Evolutionary conservation across 164 flowering plant genomes (phyloP), one percentile per base, ranked within the genome.

Genomic region (Vitis rupestris): DNA sequence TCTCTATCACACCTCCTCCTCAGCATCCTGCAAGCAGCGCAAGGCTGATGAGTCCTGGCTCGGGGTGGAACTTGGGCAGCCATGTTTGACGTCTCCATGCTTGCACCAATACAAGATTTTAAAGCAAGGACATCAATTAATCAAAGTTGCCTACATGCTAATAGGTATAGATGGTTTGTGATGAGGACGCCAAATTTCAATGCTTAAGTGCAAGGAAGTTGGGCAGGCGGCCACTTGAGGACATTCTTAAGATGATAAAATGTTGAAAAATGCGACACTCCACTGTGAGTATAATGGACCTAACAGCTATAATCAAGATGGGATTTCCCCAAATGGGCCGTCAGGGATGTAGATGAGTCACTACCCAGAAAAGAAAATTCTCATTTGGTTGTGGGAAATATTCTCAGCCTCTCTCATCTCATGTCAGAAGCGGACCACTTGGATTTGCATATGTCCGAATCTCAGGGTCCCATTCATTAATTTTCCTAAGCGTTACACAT

Each of bases 11-110:
- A 86, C 74, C 84, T 67, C 62, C 86, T 76, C 8, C 87, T 77
- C 6, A 84, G 82, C 66, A 75, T 72, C 74, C 69, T 72, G 56
- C 87, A 86, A 4, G 86, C 86, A 1, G 90, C 86, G 13, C 90
- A 86, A 0, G 89, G 87, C 54, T 70, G 80, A 59, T 62, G 70
- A 14, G 52, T 31, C 63, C 64, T 67, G 31, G 50, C 9, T 9
- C 27, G 57, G 15, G 44, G 12, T 58, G 17, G 50, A 15, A 10
- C 52, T 69, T 13, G 60, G 3, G 44, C 9, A 13, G 63, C 80
- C 81, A 75, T 76, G 8, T 30, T 53, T 6, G 44, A 37, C 8
- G 4, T 37, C 44, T 37, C 44, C 44, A 37, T 37, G 44, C 44
- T 37, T 37, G 44, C 44, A 4, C 44, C 44, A 37, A 6, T 3